Evolutionary conservation across 1,139 yeast genomes (phyloP), one percentile per base, ranked within the genome.

Genomic region (Pneumocystis sp.): DNA sequence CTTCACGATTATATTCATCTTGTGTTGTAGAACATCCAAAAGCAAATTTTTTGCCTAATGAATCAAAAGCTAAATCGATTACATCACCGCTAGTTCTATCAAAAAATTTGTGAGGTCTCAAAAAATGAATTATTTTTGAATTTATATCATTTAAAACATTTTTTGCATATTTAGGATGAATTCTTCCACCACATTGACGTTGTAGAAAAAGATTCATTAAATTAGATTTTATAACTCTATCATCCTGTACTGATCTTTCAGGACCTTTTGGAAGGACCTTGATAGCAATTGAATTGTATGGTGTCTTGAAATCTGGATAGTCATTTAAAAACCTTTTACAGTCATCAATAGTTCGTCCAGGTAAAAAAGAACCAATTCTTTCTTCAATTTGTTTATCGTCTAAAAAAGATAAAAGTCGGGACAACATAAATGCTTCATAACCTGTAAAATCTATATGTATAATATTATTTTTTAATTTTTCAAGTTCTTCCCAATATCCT

Each of bases 1-100:
- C 65, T 40, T 44, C 42, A 44, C 65, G 66, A 34, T 64, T 64
- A 45, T 63, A 63, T 4, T 50, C 65, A 40, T 59, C 65, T 15
- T 56, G 64, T 3, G 44, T 57, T 21, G 65, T 50, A 17, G 62
- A 56, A 39, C 65, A 61, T 25, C 65, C 65, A 34, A 63, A 57
- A 12, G 65, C 65, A 19, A 63, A 57, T 40, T 61, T 50, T 25
- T 12, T 50, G 3, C 57, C 57, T 25, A 50, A 50, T 25, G 57
- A 29, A 50, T 50, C 57, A 50, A 50, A 50, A 5, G 57, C 21
- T 50, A 50, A 50, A 50, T 50, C 57, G 25, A 50, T 21, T 25
- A 50, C 57, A 50, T 50, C 57, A 19, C 57, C 57, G 25, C 57
- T 50, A 12, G 57, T 50, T 50, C 57, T 21, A 19, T 50, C 8